Percentiles rank a stretch among this genome's conserved stretches.
These are phyloP conservation scores for Diplodia mutila DNA, from an alignment of 2,329 filamentous ascomycete species.

Conservation along the genomic window DNA sequence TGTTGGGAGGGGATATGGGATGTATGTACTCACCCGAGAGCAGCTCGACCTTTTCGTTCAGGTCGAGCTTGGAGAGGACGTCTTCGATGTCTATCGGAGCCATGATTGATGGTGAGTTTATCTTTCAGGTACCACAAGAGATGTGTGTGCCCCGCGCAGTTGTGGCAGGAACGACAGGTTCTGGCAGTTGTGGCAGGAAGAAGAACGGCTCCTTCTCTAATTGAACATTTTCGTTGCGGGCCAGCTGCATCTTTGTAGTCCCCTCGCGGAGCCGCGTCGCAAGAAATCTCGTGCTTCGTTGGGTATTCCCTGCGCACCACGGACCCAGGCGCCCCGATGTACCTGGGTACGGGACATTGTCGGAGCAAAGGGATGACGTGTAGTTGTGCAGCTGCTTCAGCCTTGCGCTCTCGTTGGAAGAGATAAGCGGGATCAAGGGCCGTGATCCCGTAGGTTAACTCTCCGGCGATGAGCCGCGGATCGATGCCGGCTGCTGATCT, in stretches of 20 bases:
- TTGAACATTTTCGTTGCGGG: neutral
- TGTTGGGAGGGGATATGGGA: no score
- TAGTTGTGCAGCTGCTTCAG: neutral
- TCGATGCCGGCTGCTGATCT: slow-evolving; percentile 4
- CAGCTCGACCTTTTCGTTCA: slow-evolving; percentile 27
- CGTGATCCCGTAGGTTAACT: neutral
- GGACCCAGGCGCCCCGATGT: neutral
- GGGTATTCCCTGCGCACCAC: neutral
- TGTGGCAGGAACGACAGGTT: no score
- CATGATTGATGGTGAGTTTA: neutral
- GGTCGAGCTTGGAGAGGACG: slow-evolving; percentile 23
- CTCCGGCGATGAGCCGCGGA: slow-evolving; percentile 11
- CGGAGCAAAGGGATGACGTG: neutral
- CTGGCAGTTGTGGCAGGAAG: no score
- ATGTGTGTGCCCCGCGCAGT: neutral
- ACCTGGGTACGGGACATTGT: neutral
- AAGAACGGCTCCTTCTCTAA: no score
- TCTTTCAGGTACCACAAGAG: no score
- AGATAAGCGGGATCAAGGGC: neutral
- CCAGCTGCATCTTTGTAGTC: neutral
- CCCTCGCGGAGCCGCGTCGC: neutral
- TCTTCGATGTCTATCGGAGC: slow-evolving; percentile 18
- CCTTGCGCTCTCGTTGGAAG: neutral
- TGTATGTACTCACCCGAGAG: slow-evolving; percentile 23
- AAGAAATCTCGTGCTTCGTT: neutral